A percentile compares a stretch with the other conserved stretches of the same genome.
phyloP scores from a whole-genome alignment of 176 grass and related monocot species.

The Juncus inflexus region DNA sequence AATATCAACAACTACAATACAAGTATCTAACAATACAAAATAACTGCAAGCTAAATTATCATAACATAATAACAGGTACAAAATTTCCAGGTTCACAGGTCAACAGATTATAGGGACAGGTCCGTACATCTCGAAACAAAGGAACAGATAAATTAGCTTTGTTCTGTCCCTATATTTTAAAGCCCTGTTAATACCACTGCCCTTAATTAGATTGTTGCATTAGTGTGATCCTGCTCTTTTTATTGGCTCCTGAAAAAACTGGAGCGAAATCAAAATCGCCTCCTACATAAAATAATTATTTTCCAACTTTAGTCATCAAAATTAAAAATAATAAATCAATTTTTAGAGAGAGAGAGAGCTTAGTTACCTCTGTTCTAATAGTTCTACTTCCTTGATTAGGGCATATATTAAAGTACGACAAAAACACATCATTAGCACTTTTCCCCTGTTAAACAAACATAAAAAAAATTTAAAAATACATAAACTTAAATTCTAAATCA shows the following conservation, averaged over 20 bases:
- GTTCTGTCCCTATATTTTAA: too few relatives aligned
- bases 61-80: too few relatives aligned
- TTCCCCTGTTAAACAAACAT: constrained; percentile 52
- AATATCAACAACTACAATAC: too few relatives aligned
- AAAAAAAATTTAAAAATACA: background rate
- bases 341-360: constrained; percentile 18
- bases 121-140: too few relatives aligned
- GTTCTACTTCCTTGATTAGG: constrained; percentile 97
- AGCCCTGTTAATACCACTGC: too few relatives aligned
- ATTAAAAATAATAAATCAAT: background rate
- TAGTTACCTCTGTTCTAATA: constrained; percentile 93
- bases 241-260: constrained; percentile 81
- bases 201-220: background rate
- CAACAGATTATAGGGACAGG: too few relatives aligned
- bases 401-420: constrained; percentile 85
- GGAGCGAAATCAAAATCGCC: constrained; percentile 83
- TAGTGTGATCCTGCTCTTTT: constrained; percentile 35
- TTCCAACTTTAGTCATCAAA: constrained; percentile 23
- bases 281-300: constrained; percentile 43
- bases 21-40: too few relatives aligned
- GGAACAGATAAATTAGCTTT: too few relatives aligned
- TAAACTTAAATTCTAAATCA: constrained; percentile 9
- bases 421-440: constrained; percentile 55
- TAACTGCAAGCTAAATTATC: too few relatives aligned
- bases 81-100: too few relatives aligned